A percentile compares a stretch with the other conserved stretches of the same genome.
Conservation (phyloP, 495 filamentous ascomycete genomes). For the Paragyromitra xinjiangensis region DNA sequence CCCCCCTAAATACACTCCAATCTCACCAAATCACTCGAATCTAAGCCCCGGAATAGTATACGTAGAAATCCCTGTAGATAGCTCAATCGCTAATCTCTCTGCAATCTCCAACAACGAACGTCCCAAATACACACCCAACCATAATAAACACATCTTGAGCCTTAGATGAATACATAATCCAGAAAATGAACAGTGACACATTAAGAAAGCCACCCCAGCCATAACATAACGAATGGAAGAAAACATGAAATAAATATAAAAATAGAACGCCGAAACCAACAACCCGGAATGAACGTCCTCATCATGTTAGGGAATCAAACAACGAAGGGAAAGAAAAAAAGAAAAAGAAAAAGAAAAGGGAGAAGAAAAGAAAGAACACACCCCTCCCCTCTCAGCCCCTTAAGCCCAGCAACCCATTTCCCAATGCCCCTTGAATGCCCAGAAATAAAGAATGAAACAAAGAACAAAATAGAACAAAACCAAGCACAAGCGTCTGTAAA, state of each 20-base stretch:
- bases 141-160: background rate
- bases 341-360: constrained; percentile 5
- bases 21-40: background rate
- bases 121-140: background rate
- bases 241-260: background rate
- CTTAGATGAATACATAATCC: constrained; percentile 7
- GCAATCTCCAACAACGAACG: background rate
- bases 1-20: background rate
- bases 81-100: background rate
- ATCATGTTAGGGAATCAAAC: constrained; percentile 4
- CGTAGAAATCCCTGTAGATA: background rate
- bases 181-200: constrained; percentile 3
- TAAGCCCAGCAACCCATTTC: constrained; percentile 1
- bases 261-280: constrained; percentile 20
- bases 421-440: constrained; percentile 21
- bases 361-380: constrained; percentile 12
- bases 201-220: background rate
- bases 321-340: constrained; percentile 11
- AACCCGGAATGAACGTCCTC: constrained; percentile 14
- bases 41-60: background rate
- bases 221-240: constrained; percentile 9
- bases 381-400: background rate
- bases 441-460: constrained; percentile 5
- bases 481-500: background rate
- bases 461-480: background rate